These are phyloP conservation scores for Annulohypoxylon nitens DNA, from an alignment of 495 filamentous ascomycete species.

Conservation along the genomic window DNA sequence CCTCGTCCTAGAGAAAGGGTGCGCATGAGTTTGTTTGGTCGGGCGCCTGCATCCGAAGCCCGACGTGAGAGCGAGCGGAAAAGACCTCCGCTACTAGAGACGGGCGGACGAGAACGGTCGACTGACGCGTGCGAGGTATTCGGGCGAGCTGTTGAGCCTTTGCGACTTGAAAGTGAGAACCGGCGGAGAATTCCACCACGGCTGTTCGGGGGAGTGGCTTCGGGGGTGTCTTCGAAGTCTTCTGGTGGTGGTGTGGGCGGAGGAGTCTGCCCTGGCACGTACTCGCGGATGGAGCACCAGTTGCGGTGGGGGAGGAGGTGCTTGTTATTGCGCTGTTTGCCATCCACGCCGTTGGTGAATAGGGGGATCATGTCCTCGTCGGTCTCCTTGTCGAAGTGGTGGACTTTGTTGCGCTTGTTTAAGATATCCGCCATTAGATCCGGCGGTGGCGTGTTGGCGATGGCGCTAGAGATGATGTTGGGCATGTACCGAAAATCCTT, in stretches of 20 bases:
- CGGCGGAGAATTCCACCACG: slow-evolving; percentile 54
- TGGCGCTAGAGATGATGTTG: slow-evolving; percentile 85
- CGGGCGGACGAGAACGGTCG: slow-evolving; percentile 52
- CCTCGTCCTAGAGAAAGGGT: slow-evolving; percentile 74
- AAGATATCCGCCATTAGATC: slow-evolving; percentile 91
- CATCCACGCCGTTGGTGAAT: slow-evolving; percentile 89
- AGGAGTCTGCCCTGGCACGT: slow-evolving; percentile 82
- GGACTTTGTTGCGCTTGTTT: slow-evolving; percentile 92
- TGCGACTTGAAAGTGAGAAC: slow-evolving; percentile 53
- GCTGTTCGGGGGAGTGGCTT: slow-evolving; percentile 48
- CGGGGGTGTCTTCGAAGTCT: slow-evolving; percentile 54
- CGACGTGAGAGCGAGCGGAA: slow-evolving; percentile 59
- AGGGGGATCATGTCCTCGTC: slow-evolving; percentile 97
- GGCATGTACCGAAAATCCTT: slow-evolving; percentile 95
- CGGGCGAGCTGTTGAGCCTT: slow-evolving; percentile 38
- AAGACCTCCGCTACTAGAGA: slow-evolving; percentile 45
- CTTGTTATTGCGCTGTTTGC: slow-evolving; percentile 90
- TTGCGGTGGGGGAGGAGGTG: slow-evolving; percentile 90
- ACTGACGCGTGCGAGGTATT: slow-evolving; percentile 38
- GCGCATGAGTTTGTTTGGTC: slow-evolving; percentile 64
- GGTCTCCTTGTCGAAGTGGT: slow-evolving; percentile 86
- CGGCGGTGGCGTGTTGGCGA: slow-evolving; percentile 88
- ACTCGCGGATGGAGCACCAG: slow-evolving; percentile 89
- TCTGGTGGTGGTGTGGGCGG: slow-evolving; percentile 69
- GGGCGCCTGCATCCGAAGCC: slow-evolving; percentile 44